Conservation (phyloP, 2,329 filamentous ascomycete species). For the Fusarium torreyae region DNA sequence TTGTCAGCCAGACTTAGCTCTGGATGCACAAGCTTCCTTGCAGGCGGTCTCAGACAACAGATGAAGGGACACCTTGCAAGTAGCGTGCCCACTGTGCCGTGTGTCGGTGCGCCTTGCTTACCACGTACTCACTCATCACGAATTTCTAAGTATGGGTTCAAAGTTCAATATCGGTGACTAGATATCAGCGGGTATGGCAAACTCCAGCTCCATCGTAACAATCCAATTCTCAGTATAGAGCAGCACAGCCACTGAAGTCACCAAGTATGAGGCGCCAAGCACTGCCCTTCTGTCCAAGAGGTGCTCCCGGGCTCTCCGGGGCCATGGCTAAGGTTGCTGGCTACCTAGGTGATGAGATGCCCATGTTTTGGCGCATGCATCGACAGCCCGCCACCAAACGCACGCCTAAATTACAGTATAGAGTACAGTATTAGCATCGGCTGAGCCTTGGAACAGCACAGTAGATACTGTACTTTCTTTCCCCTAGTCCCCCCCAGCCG, state of each 20-base stretch:
- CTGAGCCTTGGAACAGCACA: conserved; percentile 18
- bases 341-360: conserved; percentile 14
- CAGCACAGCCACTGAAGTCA: conserved; percentile 33
- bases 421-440: conserved; percentile 2
- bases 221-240: neutral
- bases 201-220: neutral
- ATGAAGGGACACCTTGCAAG: conserved; percentile 27
- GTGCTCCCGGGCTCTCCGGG: conserved; percentile 29
- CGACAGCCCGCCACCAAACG: conserved; percentile 25
- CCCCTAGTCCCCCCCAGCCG: too few relatives aligned
- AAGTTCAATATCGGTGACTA: neutral
- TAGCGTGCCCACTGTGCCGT: conserved; percentile 9
- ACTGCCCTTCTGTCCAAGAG: conserved; percentile 2
- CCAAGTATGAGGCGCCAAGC: conserved; percentile 5
- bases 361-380: too few relatives aligned
- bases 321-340: conserved; percentile 14
- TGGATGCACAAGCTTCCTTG: conserved; percentile 29
- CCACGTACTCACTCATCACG: neutral
- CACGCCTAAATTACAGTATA: conserved; percentile 15
- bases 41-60: conserved; percentile 25
- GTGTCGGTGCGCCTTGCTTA: neutral
- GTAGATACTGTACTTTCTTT: conserved; percentile 1
- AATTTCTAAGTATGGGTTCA: neutral
- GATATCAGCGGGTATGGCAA: conserved; percentile 18
- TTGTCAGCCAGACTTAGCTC: conserved; percentile 40